Percentiles rank a stretch among this genome's conserved stretches.
Conservation (phyloP, 257 asterid species). For the Hygrophila difformis region DNA sequence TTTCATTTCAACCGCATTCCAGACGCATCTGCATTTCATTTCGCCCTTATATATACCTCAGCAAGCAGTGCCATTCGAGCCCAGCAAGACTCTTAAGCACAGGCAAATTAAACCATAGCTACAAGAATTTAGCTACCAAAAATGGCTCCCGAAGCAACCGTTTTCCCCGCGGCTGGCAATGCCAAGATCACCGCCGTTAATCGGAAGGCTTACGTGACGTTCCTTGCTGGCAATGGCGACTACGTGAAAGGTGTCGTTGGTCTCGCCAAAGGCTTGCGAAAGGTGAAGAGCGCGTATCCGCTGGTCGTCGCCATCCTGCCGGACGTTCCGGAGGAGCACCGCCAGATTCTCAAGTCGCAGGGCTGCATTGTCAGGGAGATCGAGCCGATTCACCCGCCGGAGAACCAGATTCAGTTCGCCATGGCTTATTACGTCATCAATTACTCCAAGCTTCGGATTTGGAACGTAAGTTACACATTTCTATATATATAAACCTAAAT, state of each 20-base stretch:
- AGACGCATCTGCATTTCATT: no score
- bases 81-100: no score
- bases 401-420: slow-evolving; percentile 29
- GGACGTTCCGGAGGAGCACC: slow-evolving; percentile 42
- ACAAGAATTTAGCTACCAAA: no score
- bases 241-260: slow-evolving; percentile 39
- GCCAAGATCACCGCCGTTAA: slow-evolving; percentile 20
- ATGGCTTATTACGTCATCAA: slow-evolving; percentile 42
- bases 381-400: slow-evolving; percentile 35
- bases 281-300: slow-evolving; percentile 29
- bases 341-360: slow-evolving; percentile 25
- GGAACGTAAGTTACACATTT: slow-evolving; percentile 44
- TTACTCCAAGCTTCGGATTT: slow-evolving; percentile 38
- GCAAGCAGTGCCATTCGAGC: no score
- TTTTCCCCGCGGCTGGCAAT: slow-evolving; percentile 16
- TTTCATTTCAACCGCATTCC: no score
- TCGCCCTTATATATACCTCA: no score
- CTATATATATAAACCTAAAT: no score
- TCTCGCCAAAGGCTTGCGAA: slow-evolving; percentile 35
- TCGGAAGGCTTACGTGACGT: slow-evolving; percentile 23
- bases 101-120: no score
- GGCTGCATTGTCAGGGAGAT: slow-evolving; percentile 40
- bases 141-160: slow-evolving; percentile 31
- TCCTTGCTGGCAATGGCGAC: slow-evolving; percentile 33
- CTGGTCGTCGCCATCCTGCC: slow-evolving; percentile 41